Evolutionary conservation across 202 grass and related monocot genomes (phyloP).

Genomic region (Digitaria exilis): DNA sequence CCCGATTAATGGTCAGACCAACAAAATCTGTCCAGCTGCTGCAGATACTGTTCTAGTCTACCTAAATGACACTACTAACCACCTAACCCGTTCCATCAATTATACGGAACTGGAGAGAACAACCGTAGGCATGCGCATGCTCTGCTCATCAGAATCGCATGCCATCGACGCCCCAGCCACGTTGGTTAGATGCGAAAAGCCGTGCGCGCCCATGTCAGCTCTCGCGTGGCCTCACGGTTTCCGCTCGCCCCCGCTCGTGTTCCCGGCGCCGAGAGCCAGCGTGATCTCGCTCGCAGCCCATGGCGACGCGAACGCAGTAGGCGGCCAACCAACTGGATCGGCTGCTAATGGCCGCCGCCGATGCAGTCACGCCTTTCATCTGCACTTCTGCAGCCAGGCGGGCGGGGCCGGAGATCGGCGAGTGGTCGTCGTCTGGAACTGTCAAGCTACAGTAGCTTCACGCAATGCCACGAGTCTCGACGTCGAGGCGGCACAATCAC

Average conservation of each 20-base stretch:
- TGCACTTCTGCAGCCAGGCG: too few relatives aligned
- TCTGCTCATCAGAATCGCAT: neutral
- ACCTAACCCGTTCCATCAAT: conserved; percentile 1
- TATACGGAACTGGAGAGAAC: conserved; percentile 4
- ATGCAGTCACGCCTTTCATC: conserved; percentile 24
- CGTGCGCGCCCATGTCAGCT: conserved; percentile 3
- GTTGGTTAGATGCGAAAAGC: conserved; percentile 49
- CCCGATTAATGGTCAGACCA: conserved; percentile 42
- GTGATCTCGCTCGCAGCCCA: neutral
- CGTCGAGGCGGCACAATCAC: too few relatives aligned
- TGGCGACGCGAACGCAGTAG: neutral
- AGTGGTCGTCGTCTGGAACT: neutral
- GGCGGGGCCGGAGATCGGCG: neutral
- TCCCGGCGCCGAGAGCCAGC: neutral
- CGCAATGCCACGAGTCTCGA: neutral
- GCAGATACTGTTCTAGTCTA: conserved; percentile 1
- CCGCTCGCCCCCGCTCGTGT: neutral
- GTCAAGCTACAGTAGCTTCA: neutral
- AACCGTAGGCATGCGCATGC: neutral
- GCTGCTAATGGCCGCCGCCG: conserved; percentile 37
- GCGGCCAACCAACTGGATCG: conserved; percentile 39
- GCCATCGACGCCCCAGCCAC: too few relatives aligned
- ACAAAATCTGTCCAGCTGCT: conserved; percentile 36
- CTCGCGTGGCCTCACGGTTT: neutral
- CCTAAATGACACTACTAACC: conserved; percentile 31